Conservation (phyloP, 306 rosid species). For the Castanea sativa region DNA sequence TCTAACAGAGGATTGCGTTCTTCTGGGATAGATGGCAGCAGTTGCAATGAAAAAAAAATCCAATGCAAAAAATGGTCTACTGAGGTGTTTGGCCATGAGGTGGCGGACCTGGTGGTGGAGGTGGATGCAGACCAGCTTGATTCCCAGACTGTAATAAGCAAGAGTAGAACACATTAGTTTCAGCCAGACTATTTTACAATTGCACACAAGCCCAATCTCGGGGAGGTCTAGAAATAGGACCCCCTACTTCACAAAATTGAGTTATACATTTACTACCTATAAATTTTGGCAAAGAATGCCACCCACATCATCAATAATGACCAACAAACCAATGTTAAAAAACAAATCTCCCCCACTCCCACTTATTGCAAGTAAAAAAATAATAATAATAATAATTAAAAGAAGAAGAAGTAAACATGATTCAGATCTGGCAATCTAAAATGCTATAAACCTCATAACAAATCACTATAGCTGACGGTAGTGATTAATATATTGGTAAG, state of each 20-base stretch:
- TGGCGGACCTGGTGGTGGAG: conserved; percentile 44
- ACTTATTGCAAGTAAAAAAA: too few species aligned
- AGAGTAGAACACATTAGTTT: conserved; percentile 5
- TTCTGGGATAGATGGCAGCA: background rate
- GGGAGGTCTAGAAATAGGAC: background rate
- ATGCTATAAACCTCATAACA: background rate
- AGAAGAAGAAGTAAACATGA: too few species aligned
- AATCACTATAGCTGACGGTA: background rate
- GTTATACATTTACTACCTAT: background rate
- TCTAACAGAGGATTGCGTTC: background rate
- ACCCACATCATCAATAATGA: background rate
- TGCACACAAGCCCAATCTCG: background rate
- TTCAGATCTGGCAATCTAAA: too few species aligned
- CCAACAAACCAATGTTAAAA: background rate
- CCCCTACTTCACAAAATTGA: background rate
- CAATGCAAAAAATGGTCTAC: conserved; percentile 22
- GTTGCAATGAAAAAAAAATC: background rate
- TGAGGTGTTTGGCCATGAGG: conserved; percentile 62
- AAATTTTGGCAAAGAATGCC: background rate
- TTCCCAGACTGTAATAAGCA: conserved; percentile 58
- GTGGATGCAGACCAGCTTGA: conserved; percentile 79
- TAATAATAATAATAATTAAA: too few species aligned
- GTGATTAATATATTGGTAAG: too few species aligned
- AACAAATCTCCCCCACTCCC: too few species aligned
- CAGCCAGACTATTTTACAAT: background rate